phyloP scores from a whole-genome alignment of 495 filamentous ascomycete species.

The Aspergillus nanangensis region DNA sequence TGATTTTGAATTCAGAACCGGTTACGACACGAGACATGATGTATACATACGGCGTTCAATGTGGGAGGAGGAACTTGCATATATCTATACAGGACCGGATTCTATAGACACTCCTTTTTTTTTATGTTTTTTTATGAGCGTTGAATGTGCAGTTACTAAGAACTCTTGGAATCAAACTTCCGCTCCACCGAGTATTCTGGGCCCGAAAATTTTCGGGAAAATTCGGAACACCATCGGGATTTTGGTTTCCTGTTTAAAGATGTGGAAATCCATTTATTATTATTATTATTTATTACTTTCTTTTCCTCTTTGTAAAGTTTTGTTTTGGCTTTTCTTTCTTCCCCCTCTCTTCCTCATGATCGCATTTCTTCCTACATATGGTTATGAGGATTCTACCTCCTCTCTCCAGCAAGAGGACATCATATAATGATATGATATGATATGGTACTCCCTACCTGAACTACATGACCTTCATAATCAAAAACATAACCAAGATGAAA shows the following conservation, averaged over 20 bases:
- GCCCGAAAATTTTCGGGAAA: constrained; percentile 21
- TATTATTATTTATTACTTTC: background rate
- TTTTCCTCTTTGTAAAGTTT: background rate
- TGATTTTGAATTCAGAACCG: too few species aligned
- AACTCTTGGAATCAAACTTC: too few species aligned
- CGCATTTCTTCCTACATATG: background rate
- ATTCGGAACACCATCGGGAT: constrained; percentile 24
- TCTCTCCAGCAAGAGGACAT: too few species aligned
- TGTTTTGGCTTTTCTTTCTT: constrained; percentile 1
- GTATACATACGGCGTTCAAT: background rate
- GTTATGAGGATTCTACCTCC: too few species aligned
- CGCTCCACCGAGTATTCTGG: constrained; percentile 5
- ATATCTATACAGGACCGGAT: background rate
- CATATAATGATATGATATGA: too few species aligned
- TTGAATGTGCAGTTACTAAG: too few species aligned
- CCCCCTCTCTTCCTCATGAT: background rate
- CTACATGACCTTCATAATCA: too few species aligned
- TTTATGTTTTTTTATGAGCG: too few species aligned
- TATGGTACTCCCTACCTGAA: too few species aligned
- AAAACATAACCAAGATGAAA: background rate
- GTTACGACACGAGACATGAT: too few species aligned
- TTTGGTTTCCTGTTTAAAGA: constrained; percentile 12
- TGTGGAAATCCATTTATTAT: background rate
- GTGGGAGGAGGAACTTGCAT: background rate
- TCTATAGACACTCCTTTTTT: too few species aligned